Evolutionary conservation across 108 stramenopile genomes (phyloP), one percentile per base, ranked within the genome.

Genomic region (Schizochytrium sp.): DNA sequence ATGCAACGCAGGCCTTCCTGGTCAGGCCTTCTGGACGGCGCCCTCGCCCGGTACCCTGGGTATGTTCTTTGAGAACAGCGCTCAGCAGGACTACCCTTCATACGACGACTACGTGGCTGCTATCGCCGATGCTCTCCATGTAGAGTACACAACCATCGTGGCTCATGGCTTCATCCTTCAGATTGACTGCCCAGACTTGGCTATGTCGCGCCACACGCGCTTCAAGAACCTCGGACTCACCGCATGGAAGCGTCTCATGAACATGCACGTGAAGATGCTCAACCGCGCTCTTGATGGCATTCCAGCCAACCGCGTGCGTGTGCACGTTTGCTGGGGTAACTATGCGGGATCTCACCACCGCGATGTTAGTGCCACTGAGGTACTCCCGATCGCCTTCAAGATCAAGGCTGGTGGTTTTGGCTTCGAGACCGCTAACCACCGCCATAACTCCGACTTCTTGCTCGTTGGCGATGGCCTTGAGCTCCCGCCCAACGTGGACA

Each of bases 201-300:
- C 76, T 53, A 83, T 83, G 76, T 83, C 76, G 47, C 76, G 76
- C 47, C 76, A 83, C 76, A 83, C 76, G 3, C 76, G 76, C 76
- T 83, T 83, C 76, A 83, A 83, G 76, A 47, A 28, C 3, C 47
- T 83, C 47, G 76, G 76, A 2, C 76, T 83, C 76, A 10, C 40
- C 15, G 76, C 76, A n/a, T 83, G 76, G 76, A 49, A 55, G 50
- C 47, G 53, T 53, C 28, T 83, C 47, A 53, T 40, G 45, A 47
- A 40, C 50, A 49, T 83, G 47, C 76, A 83, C 28, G 76, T 83
- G 38, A 5, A 10, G 8, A 55, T 55, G 50, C 47, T 83, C 15
- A 83, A 83, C 76, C 76, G 53, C 28, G 76, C 76, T 7, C 76
- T 83, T 38, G 76, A 83, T 13, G 76, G 76, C 47, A 83, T 83